Evolutionary conservation across 495 filamentous ascomycete genomes (phyloP).

Genomic region (Tuber magnatum): DNA sequence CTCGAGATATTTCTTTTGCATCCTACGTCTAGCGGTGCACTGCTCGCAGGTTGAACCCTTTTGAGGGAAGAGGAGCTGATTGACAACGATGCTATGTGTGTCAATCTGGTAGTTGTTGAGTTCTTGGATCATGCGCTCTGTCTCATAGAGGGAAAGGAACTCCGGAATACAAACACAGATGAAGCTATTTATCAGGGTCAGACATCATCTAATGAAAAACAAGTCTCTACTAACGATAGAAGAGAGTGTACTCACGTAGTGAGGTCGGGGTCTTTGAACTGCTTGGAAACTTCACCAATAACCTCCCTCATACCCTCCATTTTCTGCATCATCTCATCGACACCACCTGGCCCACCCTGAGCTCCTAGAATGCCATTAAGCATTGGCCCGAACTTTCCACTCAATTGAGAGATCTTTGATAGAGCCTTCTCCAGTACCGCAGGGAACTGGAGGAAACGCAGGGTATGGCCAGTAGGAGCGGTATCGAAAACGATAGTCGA

Average conservation of each 20-base stretch:
- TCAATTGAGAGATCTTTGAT: conserved; percentile 90
- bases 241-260: conserved; percentile 53
- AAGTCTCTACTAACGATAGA: not conserved
- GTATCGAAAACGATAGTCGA: conserved; percentile 99
- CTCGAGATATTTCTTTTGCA: conserved; percentile 99
- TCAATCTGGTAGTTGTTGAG: conserved; percentile 88
- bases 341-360: conserved; percentile 67
- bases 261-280: conserved; percentile 94
- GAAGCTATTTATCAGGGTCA: conserved; percentile 47
- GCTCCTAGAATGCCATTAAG: conserved; percentile 84
- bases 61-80: conserved; percentile 92
- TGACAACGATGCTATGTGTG: conserved; percentile 95
- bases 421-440: conserved; percentile 97
- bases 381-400: conserved; percentile 89
- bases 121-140: conserved; percentile 99
- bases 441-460: conserved; percentile 98
- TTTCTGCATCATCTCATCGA: conserved; percentile 85
- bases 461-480: conserved; percentile 95
- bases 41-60: conserved; percentile 82
- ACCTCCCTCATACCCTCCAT: conserved; percentile 87
- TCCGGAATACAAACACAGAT: conserved; percentile 98
- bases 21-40: conserved; percentile 88
- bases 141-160: conserved; percentile 96
- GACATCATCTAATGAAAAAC: not conserved
- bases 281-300: conserved; percentile 89